Evolutionary conservation across 1,139 yeast genomes (phyloP), one percentile per base, ranked within the genome.

Genomic region (Scheffersomyces stambukii): DNA sequence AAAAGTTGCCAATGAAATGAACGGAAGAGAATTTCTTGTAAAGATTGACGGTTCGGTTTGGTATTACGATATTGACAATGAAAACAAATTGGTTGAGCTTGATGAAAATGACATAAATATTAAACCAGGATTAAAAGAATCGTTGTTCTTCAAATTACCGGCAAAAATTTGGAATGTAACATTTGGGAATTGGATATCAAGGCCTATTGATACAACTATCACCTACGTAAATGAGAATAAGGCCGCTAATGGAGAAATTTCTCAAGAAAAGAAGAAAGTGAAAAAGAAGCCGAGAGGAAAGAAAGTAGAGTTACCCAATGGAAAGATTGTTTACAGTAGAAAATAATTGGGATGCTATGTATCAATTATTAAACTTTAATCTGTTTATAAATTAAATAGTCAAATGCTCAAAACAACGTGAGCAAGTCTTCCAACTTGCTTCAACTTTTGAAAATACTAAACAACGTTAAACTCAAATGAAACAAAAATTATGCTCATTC

Each of bases 41-140:
- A 72, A 77, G 37, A 69, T 80, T 13, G 77, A 75, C 33, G 95
- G 94, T n/a, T 56, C 62, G 2, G 88, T 88, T 8, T 77, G 63
- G 51, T 56, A 81, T 23, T 53, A 77, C 11, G 86, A 81, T 37
- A 55, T 57, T n/a, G 70, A 67, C 22, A 71, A 64, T 8, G 55
- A 56, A 13, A 70, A 63, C 14, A 57, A 48, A n/a, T 43, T 42
- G 11, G 41, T 45, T 7, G n/a, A n/a, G n/a, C n/a, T n/a, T n/a
- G 39, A 45, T 17, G 71, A 70, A 25, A 46, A 57, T 35, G 71
- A 66, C 16, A 58, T 70, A 23, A 51, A 55, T 27, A 35, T 46
- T 8, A 42, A 49, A 12, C 65, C 73, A 7, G 64, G 75, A 0
- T 60, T 81, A 50, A 63, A 60, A 37, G 86, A 83, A 36, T 65